phyloP scores from a whole-genome alignment of 257 asterid genomes.

The Nicotiana obtusifolia region DNA sequence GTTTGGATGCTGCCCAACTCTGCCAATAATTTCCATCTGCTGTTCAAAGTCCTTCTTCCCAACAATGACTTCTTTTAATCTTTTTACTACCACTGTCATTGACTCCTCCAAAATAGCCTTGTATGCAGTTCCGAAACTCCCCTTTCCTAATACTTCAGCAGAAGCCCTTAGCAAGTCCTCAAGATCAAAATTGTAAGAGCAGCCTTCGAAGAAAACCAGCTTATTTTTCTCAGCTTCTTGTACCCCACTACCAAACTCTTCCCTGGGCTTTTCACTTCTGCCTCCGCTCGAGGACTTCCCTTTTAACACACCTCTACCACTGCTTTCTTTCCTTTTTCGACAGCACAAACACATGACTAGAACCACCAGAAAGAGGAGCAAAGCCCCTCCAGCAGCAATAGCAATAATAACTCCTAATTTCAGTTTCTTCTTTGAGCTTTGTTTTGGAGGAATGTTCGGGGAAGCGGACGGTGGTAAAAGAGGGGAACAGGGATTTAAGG shows the following conservation, averaged over 20 bases:
- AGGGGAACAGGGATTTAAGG: conserved; percentile 48
- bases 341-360: conserved; percentile 45
- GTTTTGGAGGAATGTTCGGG: conserved; percentile 15
- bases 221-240: conserved; percentile 85
- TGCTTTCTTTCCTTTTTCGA: conserved; percentile 39
- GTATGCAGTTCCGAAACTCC: conserved; percentile 90
- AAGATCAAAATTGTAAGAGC: conserved; percentile 82
- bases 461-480: conserved; percentile 45
- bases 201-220: conserved; percentile 86
- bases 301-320: conserved; percentile 38
- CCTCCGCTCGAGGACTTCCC: conserved; percentile 60
- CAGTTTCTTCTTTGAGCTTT: conserved; percentile 37
- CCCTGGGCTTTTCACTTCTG: conserved; percentile 73
- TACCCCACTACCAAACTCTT: conserved; percentile 91
- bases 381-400: conserved; percentile 74
- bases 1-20: conserved; percentile 79
- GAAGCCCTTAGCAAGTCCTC: conserved; percentile 95
- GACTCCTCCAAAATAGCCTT: conserved; percentile 93
- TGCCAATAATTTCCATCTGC: conserved; percentile 80
- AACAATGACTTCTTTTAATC: conserved; percentile 83
- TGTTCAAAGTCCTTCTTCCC: conserved; percentile 94
- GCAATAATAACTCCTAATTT: conserved; percentile 61
- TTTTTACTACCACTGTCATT: conserved; percentile 82
- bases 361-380: conserved; percentile 43
- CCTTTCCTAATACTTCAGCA: conserved; percentile 90